Conservation (phyloP, 1,139 yeast species). For the Suhomyces ambrosiae region DNA sequence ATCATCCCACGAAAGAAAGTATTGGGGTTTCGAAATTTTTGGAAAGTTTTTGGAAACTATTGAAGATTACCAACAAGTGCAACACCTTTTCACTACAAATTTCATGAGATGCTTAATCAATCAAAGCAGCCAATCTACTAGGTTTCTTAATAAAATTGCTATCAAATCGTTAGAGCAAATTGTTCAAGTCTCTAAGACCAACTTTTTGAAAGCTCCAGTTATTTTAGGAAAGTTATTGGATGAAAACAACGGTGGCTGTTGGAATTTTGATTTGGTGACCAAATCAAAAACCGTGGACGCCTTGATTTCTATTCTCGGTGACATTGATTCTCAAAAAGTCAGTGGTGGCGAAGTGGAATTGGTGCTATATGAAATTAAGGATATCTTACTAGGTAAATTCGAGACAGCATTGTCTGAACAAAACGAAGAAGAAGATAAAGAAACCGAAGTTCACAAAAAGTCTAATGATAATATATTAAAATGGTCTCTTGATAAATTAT, state of each 20-base stretch:
- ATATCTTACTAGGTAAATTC: constrained; percentile 29
- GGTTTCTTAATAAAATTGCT: constrained; percentile 71
- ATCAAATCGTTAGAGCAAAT: constrained; percentile 51
- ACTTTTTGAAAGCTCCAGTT: constrained; percentile 47
- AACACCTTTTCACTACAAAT: constrained; percentile 63
- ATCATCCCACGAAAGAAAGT: constrained; percentile 84
- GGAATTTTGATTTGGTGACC: constrained; percentile 78
- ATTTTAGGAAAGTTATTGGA: constrained; percentile 52
- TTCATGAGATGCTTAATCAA: constrained; percentile 74
- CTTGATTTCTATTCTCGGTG: constrained; percentile 42
- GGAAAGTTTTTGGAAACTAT: constrained; percentile 43
- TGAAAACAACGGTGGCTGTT: constrained; percentile 57
- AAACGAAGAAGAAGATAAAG: constrained; percentile 16
- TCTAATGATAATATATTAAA: constrained; percentile 51
- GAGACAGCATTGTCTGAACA: constrained; percentile 18
- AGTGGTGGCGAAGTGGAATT: constrained; percentile 18
- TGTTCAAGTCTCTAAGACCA: constrained; percentile 39
- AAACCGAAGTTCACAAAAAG: constrained; percentile 21
- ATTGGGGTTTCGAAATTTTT: constrained; percentile 81
- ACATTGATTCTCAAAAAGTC: constrained; percentile 16
- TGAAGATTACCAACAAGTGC: constrained; percentile 35
- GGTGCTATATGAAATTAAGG: constrained; percentile 23
- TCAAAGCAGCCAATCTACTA: constrained; percentile 68
- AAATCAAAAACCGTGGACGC: constrained; percentile 68
- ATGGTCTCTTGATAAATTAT: constrained; percentile 70